Base-by-base conservation (phyloP, 2,329 filamentous ascomycete species). In the Orbilia javanica region DNA sequence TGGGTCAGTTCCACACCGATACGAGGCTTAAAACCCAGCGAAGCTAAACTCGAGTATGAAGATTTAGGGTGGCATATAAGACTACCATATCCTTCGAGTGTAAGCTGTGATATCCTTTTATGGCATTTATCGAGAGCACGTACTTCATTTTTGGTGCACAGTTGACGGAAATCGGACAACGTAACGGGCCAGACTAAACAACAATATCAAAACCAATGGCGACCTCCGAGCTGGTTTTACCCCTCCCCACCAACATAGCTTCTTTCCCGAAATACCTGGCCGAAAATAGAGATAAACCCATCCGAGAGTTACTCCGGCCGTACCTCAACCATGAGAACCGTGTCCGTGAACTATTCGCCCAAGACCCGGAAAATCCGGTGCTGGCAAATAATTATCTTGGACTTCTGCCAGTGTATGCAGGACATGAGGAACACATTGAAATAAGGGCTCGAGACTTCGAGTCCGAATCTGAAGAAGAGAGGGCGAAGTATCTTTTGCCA, bases 311-410 rank as follows among this genome's bases (percentile, higher is more conserved):
- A 66, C 83, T 93, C 71, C 84, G 87, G 63, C 91, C 91, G 0
- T 93, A 89, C 83, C 89, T 90, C 82, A 83, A 87, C 66, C 92
- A 90, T 80, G 92, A 94, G 83, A 86, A 88, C 53, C 86, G 88
- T 74, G 85, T 93, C 64, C 89, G 92, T 48, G 87, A 90, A 79
- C 82, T 91, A n/a, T 93, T 90, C 81, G 91, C 91, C 42, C 91
- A 93, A 82, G 87, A 92, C 57, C 89, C 89, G 3, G 83, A 91
- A n/a, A 62, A 74, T 22, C 67, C 22, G 7, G 48, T 15, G 4
- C 18, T 71, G 29, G 82, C 88, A 36, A 87, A 91, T 79, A 86
- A 86, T 1, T 83, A 87, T 71, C 84, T 91, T 82, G 93, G 92
- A 80, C 84, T 92, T 20, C 84, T 92, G 4, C 90, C 91, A 0